Conservation (phyloP, 208 protist species). For the Naegleria lovaniensis region DNA sequence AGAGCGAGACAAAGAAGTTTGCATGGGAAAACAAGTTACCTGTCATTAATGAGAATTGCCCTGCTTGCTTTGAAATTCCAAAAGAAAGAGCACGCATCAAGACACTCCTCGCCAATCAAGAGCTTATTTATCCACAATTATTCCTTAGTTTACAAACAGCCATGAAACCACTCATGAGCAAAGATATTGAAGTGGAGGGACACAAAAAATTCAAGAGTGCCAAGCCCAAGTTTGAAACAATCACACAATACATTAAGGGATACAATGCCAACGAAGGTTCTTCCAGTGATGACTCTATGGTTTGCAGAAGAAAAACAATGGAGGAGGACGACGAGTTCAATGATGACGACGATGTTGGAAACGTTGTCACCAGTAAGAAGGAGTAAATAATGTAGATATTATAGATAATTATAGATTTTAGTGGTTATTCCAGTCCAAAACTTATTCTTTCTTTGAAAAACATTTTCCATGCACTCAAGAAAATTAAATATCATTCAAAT, state of each 20-base stretch:
- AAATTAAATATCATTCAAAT: not conserved
- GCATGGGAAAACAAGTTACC: slow-evolving; percentile 45
- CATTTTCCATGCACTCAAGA: no score
- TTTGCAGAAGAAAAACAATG: not conserved
- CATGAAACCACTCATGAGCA: slow-evolving; percentile 9
- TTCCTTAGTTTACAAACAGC: not conserved
- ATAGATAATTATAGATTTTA: no score
- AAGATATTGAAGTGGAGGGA: not conserved
- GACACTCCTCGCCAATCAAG: not conserved
- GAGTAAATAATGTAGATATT: no score
- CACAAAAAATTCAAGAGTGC: slow-evolving; percentile 16
- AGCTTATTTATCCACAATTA: not conserved
- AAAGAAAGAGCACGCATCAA: slow-evolving; percentile 50
- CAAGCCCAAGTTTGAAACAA: not conserved
- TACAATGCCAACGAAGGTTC: not conserved
- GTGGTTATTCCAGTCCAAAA: no score
- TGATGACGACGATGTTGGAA: not conserved
- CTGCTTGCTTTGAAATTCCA: slow-evolving; percentile 65
- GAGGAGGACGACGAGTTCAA: not conserved
- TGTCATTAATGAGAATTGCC: slow-evolving; percentile 68
- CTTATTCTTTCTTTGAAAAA: no score
- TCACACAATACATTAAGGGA: not conserved
- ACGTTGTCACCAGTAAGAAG: not conserved
- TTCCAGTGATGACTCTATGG: not conserved
- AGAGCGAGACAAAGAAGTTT: slow-evolving; percentile 45